These are phyloP conservation scores for Taiwanofungus camphoratus DNA, from an alignment of 1,284 basidiomycete species.

Conservation along the genomic window DNA sequence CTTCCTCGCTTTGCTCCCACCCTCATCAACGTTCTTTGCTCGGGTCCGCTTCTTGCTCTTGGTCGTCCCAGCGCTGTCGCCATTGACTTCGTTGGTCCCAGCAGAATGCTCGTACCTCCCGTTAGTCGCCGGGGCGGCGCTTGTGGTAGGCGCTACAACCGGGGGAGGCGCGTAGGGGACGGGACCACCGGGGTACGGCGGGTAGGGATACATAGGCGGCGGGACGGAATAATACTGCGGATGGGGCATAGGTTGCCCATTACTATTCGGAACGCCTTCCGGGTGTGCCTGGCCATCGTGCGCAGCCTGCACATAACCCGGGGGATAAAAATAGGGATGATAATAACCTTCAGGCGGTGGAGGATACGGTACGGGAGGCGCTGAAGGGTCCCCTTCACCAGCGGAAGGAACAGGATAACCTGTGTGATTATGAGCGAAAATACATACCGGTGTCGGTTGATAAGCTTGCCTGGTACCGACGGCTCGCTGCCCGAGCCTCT, in stretches of 20 bases:
- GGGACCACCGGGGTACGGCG: conserved; percentile 21
- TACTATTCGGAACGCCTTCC: conserved; percentile 17
- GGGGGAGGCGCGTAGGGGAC: conserved; percentile 22
- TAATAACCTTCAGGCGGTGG: conserved; percentile 50
- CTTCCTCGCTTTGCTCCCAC: conserved; percentile 30
- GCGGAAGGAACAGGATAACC: conserved; percentile 10
- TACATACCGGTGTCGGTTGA: conserved; percentile 14
- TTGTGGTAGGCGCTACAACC: conserved; percentile 13
- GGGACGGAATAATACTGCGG: conserved; percentile 26
- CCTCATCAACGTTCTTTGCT: conserved; percentile 25
- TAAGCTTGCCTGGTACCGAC: conserved; percentile 2
- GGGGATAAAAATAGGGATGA: conserved; percentile 46
- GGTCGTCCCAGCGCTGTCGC: conserved; percentile 10
- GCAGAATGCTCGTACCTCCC: conserved; percentile 15
- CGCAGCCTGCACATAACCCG: conserved; percentile 24
- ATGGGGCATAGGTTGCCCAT: conserved; percentile 25
- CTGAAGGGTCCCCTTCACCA: conserved; percentile 24
- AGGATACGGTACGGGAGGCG: conserved; percentile 31
- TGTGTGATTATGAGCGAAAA: conserved; percentile 26
- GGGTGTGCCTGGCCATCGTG: conserved; percentile 34
- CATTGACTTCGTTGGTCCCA: conserved; percentile 18
- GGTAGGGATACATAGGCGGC: conserved; percentile 26
- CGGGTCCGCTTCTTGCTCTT: conserved; percentile 22
- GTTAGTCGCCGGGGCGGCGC: conserved; percentile 8
- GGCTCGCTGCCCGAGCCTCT: conserved; percentile 31